Base-by-base conservation (phyloP, 2,329 filamentous ascomycete species). In the Aspergillus puulaauensis region DNA sequence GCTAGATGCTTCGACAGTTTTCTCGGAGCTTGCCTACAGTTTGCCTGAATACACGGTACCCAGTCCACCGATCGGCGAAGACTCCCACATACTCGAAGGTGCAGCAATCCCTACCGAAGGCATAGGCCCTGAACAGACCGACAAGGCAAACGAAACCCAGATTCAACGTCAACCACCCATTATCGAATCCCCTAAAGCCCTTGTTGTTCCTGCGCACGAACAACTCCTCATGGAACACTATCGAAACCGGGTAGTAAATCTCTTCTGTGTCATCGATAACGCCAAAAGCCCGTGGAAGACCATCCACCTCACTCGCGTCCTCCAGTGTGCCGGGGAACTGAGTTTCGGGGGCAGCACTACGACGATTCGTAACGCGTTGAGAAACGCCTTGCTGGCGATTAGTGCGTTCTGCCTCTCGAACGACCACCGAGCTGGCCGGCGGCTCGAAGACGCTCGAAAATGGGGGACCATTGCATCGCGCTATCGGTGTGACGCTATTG, bases 241-340 rank as follows among this genome's bases (percentile, higher is more conserved):
- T 45, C 31, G 14, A 24, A 50, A 33, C 14, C 24, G 56, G 5
- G 56, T 55, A 9, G 52, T 59, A 1, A 24, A 55, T 21, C 24
- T 55, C 12, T 59, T 59, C 43, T 48, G 50, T n/a, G 56, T 52
- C 7, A 47, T 59, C 2, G 52, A 59, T 15, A 59, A 52, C 31
- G 35, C 40, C 15, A 59, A 56, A 37, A 59, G 56, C 40, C 56
- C 56, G 0, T 59, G 56, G 56, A 55, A 56, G 47, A 59, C 52
- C 1, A 43, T 59, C 15, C 56, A 59, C 47, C 52, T 59, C 9
- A 47, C 56, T 0, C 35, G 56, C 4, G 56, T 50, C 12, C 41
- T 59, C 9, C 56, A 59, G 33, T 44, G 56, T 33, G 47, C 39
- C 3, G 56, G 56, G 4, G 52, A 59, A 27, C 44, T 59, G 19